Base-by-base conservation (phyloP, 441 rosid species). In the Kokia cookei region DNA sequence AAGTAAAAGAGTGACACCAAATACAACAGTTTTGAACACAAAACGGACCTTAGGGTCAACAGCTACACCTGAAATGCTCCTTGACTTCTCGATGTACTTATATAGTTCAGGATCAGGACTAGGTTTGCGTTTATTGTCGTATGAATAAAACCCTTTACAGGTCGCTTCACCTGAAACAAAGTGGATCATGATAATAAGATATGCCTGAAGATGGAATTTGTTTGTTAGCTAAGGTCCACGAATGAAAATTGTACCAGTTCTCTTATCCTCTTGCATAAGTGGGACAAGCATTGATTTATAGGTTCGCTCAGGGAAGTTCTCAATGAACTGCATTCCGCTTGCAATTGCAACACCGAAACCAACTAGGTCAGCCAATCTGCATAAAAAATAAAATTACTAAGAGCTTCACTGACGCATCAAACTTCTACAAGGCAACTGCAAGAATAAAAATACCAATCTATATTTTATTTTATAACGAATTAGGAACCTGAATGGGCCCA, bases 321-420 rank as follows among this genome's bases (percentile, higher is more conserved):
- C 93, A 7, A 91, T 29, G 78, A 88, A 96, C 78, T 93, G 99
- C 50, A 53, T 72, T 73, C 84, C 97, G 50, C 96, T 90, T 50
- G 99, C 99, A 69, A 91, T 40, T 42, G 84, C 97, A 69, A 96
- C 99, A 65, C 99, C 99, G 65, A 92, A 96, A 72, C 99, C 99
- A 73, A 92, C 97, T 78, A 96, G 82, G 79, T 96, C 99, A 74
- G 76, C 87, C 87, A 96, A 84, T 85, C 99, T 95, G 84, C 83
- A 81, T 73, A 72, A 65, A 73, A 68, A 61, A 63, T 27, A 29
- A 61, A 71, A 77, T 60, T 42, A 27, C 51, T 55, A n/a, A 68
- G 57, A 53, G n/a, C 51, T 62, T 80, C 26, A 69, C 63, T 45
- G 64, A 48, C 26, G 45, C 37, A 61, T 71, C 37, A 63, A 65